Evolutionary conservation across 2,329 filamentous ascomycete species (phyloP), one percentile per base, ranked within the genome.

Genomic region (Stachybotrys echinatus): DNA sequence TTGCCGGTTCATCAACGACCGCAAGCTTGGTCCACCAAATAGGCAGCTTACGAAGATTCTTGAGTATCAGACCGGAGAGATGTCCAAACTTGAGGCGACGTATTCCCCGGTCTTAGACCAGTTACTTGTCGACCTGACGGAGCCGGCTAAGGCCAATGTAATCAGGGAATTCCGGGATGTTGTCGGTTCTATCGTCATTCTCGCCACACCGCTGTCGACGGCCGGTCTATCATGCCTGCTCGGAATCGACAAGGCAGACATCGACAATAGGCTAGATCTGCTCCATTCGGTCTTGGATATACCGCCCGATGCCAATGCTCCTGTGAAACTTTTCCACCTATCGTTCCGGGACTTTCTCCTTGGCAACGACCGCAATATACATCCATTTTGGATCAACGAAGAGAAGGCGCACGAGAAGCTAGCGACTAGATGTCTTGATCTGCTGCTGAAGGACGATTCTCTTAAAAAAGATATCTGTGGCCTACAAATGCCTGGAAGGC

Each of bases 231-330:
- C 59, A 1, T 14, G 23, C 6, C 56, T 72, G 6, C 60, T 70
- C 14, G 48, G 43, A 2, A 48, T 64, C 8, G 5, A 45, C 3
- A 20, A 46, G 12, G 43, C 48, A 3, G 48, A 6, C 7, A 48
- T 71, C 8, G 44, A 55, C 7, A 20, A 47, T 8, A 55, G 49
- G 12, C 52, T 69, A 12, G 50, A 62, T 12, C 34, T 54, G 4
- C 62, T 72, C 8, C 64, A 70, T 50, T 67, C 69, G 0, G 61
- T 72, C 5, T 46, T 74, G 0, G 52, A 56, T 22, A 50, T 72
- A 2, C 65, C 68, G 2, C 46, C 46, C 4, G 39, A 55, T 8
- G 2, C 48, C 8, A 44, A 52, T 0, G 12, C 23, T 4, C 63
- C 65, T 0, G 45, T 72, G 4, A 58, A 56, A 17, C 50, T 65